A percentile compares a stretch with the other conserved stretches of the same genome.
phyloP scores from a whole-genome alignment of 257 asterid genomes.

The Nicotiana benthamiana region DNA sequence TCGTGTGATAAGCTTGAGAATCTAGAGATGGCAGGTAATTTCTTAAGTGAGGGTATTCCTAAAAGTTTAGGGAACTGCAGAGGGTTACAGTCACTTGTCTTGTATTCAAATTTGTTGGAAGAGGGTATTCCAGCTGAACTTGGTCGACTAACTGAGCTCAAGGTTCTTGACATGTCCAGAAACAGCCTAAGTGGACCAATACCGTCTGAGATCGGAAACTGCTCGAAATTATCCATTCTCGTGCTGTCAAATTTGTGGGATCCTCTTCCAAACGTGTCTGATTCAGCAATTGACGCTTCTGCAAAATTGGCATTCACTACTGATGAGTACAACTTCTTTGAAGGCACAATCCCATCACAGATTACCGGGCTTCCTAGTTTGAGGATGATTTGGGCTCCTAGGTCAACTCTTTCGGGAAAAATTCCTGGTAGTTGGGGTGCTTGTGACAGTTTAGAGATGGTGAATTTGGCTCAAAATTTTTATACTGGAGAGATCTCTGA shows the following conservation, averaged over 20 bases:
- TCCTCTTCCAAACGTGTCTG: conserved; percentile 45
- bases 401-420: conserved; percentile 60
- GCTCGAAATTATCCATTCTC: conserved; percentile 56
- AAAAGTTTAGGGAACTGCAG: conserved; percentile 59
- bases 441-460: conserved; percentile 65
- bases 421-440: conserved; percentile 70
- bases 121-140: conserved; percentile 61
- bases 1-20: conserved; percentile 63
- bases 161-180: conserved; percentile 78
- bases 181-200: conserved; percentile 69
- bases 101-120: conserved; percentile 75
- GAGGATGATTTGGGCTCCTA: conserved; percentile 88
- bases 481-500: conserved; percentile 41
- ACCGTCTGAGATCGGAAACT: conserved; percentile 61
- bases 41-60: conserved; percentile 49
- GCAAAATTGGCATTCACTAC: conserved; percentile 26
- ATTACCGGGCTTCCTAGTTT: conserved; percentile 51
- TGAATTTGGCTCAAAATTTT: conserved; percentile 72
- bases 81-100: conserved; percentile 44
- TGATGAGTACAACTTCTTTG: conserved; percentile 72
- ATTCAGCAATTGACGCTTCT: conserved; percentile 22
- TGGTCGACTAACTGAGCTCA: conserved; percentile 59
- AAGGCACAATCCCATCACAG: conserved; percentile 57
- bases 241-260: conserved; percentile 82
- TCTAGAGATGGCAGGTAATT: conserved; percentile 79